These are phyloP conservation scores for Fusarium incarnatum DNA, from an alignment of 2,329 filamentous ascomycete genomes.

Conservation along the genomic window DNA sequence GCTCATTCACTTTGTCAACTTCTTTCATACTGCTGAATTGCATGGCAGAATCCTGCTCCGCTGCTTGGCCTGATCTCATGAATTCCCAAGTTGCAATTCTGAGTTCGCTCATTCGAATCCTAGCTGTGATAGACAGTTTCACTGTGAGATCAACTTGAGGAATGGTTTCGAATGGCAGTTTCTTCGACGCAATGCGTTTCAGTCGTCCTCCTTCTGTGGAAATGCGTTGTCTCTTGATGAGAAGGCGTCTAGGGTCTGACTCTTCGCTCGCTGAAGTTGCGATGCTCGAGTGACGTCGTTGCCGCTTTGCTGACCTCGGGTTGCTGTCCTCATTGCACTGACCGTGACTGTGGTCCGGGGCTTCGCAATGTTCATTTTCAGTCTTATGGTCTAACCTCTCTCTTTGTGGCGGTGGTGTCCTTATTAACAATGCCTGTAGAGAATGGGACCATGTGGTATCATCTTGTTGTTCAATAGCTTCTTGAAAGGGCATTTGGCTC, in stretches of 20 bases:
- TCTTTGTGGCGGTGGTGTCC: slow-evolving; percentile 29
- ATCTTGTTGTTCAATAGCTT: background rate
- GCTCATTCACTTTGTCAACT: slow-evolving; percentile 37
- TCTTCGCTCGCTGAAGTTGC: slow-evolving; percentile 2
- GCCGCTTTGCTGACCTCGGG: slow-evolving; percentile 16
- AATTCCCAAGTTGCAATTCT: slow-evolving; percentile 19
- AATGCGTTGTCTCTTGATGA: slow-evolving; percentile 37
- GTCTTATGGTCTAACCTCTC: background rate
- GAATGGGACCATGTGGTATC: slow-evolving; percentile 28
- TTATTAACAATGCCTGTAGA: slow-evolving; percentile 37
- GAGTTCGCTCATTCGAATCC: slow-evolving; percentile 17
- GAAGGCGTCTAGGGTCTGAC: slow-evolving; percentile 36
- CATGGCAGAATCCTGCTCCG: slow-evolving; percentile 22
- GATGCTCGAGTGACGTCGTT: slow-evolving; percentile 17
- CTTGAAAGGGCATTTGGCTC: background rate
- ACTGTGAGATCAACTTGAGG: slow-evolving; percentile 34
- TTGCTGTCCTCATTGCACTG: background rate
- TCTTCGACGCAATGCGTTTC: slow-evolving; percentile 40
- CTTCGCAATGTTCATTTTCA: background rate
- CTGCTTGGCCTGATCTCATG: slow-evolving; percentile 12
- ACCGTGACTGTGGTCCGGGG: background rate
- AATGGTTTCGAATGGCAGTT: slow-evolving; percentile 46
- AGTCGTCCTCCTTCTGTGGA: slow-evolving; percentile 27
- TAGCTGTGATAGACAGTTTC: slow-evolving; percentile 18
- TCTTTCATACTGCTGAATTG: slow-evolving; percentile 44